Conservation (phyloP, 805 yeast species). For the Candida endomychidarum region DNA sequence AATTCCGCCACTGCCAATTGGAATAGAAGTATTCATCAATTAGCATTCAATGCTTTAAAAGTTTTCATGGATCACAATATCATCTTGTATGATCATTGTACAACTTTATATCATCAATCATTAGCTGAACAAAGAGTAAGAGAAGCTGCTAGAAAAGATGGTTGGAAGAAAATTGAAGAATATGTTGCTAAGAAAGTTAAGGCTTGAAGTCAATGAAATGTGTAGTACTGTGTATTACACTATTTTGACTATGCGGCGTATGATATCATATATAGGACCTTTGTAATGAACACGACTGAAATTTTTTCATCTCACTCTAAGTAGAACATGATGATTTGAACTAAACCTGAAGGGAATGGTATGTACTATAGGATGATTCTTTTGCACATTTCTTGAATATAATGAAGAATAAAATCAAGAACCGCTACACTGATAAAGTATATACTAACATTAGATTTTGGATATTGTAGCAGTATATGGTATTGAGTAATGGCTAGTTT, state of each 20-base stretch:
- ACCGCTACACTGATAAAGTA: conserved; percentile 36
- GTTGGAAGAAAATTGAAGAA: conserved; percentile 69
- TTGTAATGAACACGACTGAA: conserved; percentile 5
- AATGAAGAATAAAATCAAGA: conserved; percentile 25
- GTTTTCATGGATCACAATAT: conserved; percentile 93
- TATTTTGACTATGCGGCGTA: too few relatives aligned
- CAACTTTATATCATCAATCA: conserved; percentile 79
- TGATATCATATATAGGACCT: background rate
- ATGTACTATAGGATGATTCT: conserved; percentile 24
- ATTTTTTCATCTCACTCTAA: background rate
- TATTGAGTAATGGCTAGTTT: too few relatives aligned
- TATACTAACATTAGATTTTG: conserved; percentile 7
- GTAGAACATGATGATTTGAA: too few relatives aligned
- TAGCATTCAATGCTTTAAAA: conserved; percentile 88
- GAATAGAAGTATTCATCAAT: conserved; percentile 90
- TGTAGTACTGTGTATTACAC: too few relatives aligned
- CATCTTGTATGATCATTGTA: conserved; percentile 86
- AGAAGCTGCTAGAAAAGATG: conserved; percentile 59
- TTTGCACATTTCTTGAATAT: conserved; percentile 20
- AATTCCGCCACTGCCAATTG: conserved; percentile 64
- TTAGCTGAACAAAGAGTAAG: conserved; percentile 70
- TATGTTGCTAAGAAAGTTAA: conserved; percentile 12
- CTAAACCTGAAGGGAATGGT: background rate
- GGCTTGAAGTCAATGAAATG: too few relatives aligned
- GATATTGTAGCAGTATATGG: too few relatives aligned